phyloP scores from a whole-genome alignment of 202 grass and related monocot genomes.

The Dendrocalamus latiflorus region DNA sequence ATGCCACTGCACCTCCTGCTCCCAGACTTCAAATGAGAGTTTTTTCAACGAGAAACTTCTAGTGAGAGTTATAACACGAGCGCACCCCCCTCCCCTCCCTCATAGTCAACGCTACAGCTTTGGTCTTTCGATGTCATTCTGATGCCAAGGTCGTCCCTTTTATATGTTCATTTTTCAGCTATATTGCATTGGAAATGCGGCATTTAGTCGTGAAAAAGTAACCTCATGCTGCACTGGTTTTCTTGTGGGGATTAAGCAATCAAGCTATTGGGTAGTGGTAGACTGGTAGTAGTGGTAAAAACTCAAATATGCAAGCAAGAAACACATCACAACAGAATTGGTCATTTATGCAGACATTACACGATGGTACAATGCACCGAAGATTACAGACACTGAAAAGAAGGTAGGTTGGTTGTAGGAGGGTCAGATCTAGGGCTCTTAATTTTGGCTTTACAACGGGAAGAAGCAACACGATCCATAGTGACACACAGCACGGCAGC shows the following conservation, averaged over 20 bases:
- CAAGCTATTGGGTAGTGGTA: neutral
- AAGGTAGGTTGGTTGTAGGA: conserved; percentile 5
- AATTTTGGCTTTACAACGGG: conserved; percentile 40
- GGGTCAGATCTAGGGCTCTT: conserved; percentile 34
- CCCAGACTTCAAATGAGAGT: too few species aligned
- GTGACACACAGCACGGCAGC: neutral
- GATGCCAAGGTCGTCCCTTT: neutral
- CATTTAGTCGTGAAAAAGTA: neutral
- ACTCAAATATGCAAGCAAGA: neutral
- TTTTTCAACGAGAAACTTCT: too few species aligned
- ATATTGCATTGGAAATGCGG: neutral
- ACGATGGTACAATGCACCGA: conserved; percentile 10
- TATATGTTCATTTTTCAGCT: neutral
- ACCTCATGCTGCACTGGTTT: neutral
- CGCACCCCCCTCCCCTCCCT: neutral
- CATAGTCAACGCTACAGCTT: neutral
- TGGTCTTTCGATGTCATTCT: neutral
- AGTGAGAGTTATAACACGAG: too few species aligned
- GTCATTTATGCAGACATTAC: conserved; percentile 19
- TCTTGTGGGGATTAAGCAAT: neutral
- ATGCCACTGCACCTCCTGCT: too few species aligned
- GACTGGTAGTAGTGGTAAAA: too few species aligned
- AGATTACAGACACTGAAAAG: neutral
- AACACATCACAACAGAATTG: neutral
- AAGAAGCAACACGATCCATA: conserved; percentile 1